Base-by-base conservation (phyloP, 768 basidiomycete species). In the Zangia roseola region DNA sequence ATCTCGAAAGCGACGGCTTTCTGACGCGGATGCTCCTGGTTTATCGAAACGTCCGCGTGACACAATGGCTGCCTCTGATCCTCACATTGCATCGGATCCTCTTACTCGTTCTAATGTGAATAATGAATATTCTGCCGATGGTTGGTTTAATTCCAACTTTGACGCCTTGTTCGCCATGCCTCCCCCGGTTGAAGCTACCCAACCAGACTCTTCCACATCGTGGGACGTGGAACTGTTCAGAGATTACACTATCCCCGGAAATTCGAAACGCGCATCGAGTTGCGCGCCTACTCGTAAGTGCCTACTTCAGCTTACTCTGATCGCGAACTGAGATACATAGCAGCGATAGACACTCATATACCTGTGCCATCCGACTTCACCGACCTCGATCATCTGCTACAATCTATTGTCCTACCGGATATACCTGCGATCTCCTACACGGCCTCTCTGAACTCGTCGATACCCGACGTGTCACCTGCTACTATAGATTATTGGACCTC, bases 211-310 rank as follows among this genome's bases (percentile, higher is more conserved):
- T 1, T 60, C 56, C 0, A n/a, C 56, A 4, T 64, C 48, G 0
- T 51, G 70, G 41, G 65, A 74, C 31, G 61, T 76, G 1, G 60
- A 71, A 7, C 20, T 74, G 42, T 70, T 70, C 26, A 55, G 58
- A 7, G 47, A 64, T 0, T 63, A 70, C 1, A 41, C 6, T 3
- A 50, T 61, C 17, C 54, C 47, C 8, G 55, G 50, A 30, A 35
- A 54, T 12, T 6, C 20, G 24, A 34, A 47, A 21, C 21, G 23
- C 4, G 13, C 16, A 20, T 31, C 7, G 25, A 28, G 10, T 3
- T 38, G 6, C 19, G 41, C 4, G 6, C 31, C 13, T 9, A 12
- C 42, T 28, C 7, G 49, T 52, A 37, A 57, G 40, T 34, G 31
- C 6, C 13, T 31, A 31, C 6, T 14, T 28, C 31, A 31, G 7